phyloP scores from a whole-genome alignment of 768 basidiomycete genomes.

The Saitozyma podzolica region DNA sequence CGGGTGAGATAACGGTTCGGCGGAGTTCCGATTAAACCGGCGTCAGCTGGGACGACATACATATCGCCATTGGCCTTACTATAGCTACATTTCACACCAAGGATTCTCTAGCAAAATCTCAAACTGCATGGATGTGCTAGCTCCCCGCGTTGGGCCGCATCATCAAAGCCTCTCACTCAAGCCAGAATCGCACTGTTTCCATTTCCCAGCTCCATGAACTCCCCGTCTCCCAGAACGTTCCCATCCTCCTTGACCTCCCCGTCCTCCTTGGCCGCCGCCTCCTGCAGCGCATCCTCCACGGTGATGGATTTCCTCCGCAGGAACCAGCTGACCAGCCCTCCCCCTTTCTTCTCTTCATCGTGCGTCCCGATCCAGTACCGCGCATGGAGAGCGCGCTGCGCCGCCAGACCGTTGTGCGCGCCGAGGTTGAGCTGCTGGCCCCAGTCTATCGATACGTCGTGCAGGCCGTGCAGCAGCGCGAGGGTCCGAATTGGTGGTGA shows the following conservation, averaged over 20 bases:
- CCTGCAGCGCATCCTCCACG: constrained; percentile 20
- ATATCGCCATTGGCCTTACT: too few species aligned
- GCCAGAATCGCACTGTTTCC: not conserved
- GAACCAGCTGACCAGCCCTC: constrained; percentile 27
- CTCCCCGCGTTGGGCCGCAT: too few species aligned
- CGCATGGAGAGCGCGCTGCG: constrained; percentile 16
- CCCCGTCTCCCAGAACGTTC: not conserved
- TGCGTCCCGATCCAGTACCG: constrained; percentile 31
- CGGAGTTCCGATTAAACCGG: too few species aligned
- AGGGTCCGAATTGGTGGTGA: constrained; percentile 12
- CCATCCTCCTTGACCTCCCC: constrained; percentile 7
- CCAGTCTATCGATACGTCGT: constrained; percentile 30
- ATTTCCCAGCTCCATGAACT: not conserved
- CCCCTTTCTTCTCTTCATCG: constrained; percentile 26
- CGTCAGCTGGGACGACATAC: too few species aligned
- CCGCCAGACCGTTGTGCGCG: constrained; percentile 19
- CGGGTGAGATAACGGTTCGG: too few species aligned
- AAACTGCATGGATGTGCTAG: too few species aligned
- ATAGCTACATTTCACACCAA: too few species aligned
- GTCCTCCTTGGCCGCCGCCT: constrained; percentile 5
- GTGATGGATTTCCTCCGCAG: constrained; percentile 17
- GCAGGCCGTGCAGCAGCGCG: constrained; percentile 25
- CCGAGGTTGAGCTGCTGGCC: constrained; percentile 32
- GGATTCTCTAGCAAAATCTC: too few species aligned
- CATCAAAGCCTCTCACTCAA: too few species aligned